Evolutionary conservation across 1,139 yeast species (phyloP).

Genomic region (Blastobotrys raffinosifermentans): DNA sequence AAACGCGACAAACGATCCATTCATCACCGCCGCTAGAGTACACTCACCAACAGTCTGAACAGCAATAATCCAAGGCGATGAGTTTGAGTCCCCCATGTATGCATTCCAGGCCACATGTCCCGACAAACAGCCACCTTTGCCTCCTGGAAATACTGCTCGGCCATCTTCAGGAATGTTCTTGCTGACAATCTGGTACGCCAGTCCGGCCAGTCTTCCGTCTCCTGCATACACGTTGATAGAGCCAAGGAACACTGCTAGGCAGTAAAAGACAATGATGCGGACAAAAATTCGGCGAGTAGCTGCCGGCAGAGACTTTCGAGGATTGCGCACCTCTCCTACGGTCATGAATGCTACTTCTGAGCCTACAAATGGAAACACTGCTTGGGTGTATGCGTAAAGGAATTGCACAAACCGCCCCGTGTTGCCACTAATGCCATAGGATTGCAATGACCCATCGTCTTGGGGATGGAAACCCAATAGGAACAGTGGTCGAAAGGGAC

Average conservation of each 20-base stretch:
- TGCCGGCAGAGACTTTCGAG: slow-evolving; percentile 69
- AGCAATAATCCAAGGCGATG: slow-evolving; percentile 65
- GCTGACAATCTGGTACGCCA: slow-evolving; percentile 4
- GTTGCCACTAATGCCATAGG: slow-evolving; percentile 53
- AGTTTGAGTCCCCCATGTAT: slow-evolving; percentile 16
- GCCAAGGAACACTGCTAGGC: slow-evolving; percentile 64
- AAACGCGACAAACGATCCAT: slow-evolving; percentile 64
- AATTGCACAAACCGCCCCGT: slow-evolving; percentile 62
- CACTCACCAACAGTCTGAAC: slow-evolving; percentile 65
- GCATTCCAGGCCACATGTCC: slow-evolving; percentile 28
- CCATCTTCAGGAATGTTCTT: too few species aligned
- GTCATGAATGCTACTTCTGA: slow-evolving; percentile 80
- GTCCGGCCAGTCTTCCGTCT: slow-evolving; percentile 50
- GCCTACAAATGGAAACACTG: slow-evolving; percentile 72
- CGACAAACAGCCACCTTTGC: slow-evolving; percentile 16
- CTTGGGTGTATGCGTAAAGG: slow-evolving; percentile 55
- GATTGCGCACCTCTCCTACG: slow-evolving; percentile 80
- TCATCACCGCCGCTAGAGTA: slow-evolving; percentile 52
- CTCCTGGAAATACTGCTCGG: background rate
- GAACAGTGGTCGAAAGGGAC: slow-evolving; percentile 66
- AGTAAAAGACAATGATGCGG: slow-evolving; percentile 62
- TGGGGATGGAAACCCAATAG: slow-evolving; percentile 31
- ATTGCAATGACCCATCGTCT: background rate
- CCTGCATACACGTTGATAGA: slow-evolving; percentile 71
- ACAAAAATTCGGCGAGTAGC: slow-evolving; percentile 73